Base-by-base conservation (phyloP, 495 filamentous ascomycete species). In the Penicillium ochrochloron region DNA sequence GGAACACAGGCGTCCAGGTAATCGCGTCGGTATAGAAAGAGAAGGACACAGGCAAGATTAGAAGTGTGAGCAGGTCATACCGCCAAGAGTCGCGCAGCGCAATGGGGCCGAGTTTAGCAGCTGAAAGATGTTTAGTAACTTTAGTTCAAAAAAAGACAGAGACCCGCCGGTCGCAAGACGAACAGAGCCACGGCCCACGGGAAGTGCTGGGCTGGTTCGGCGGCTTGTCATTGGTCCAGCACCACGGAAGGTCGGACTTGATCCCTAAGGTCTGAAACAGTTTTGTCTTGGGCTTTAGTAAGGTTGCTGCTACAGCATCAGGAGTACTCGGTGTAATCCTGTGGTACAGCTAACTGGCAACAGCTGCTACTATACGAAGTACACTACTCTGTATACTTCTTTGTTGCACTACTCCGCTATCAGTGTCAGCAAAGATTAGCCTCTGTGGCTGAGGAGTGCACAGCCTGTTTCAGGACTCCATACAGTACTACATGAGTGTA, bases 121-220 rank as follows among this genome's bases (percentile, higher is more conserved):
- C 21, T 55, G 51, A 59, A 50, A 23, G 44, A 57, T 66, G 39
- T 64, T 64, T 25, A 53, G 46, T 35, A 57, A 63, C 27, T 64
- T 64, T 25, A 53, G 46, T 35, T 51, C 29, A 53, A 59, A 62
- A 59, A 67, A 25, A 39, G 10, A 27, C 25, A 23, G 10, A 37
- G 53, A 35, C 53, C 53, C 5, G 60, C 57, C 65, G 61, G 65
- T 63, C 65, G 64, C 64, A 66, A 66, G 59, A 27, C 25, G 48
- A 51, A 55, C 29, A 15, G 33, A 39, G n/a, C 31, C 53, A 37
- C 31, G 53, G 34, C 10, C 31, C 53, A 37, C 31, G 53, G 34
- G 31, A 21, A 37, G 53, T 54, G 34, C 34, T 25, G 33, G 34
- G 34, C 33, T 29, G 56, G 46, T 19, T 29, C 46, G 59, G 56